A percentile compares a stretch with the other conserved stretches of the same genome.
Evolutionary conservation across 2,329 filamentous ascomycete species (phyloP).

Genomic region (Verticillium nonalfalfae): DNA sequence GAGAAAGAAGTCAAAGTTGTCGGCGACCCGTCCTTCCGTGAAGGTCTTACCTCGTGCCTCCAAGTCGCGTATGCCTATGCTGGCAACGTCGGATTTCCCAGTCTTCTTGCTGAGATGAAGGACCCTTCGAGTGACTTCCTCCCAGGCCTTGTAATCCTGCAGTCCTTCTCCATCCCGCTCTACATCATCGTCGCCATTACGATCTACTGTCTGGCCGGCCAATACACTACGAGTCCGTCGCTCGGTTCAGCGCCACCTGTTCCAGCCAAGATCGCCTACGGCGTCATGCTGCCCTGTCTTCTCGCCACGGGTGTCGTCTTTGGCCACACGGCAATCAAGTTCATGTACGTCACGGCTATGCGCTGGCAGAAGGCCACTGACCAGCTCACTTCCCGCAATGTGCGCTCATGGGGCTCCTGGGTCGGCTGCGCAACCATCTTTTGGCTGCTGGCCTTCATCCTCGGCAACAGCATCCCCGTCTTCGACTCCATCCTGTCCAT

Average conservation of each 20-base stretch:
- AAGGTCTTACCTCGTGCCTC: constrained; percentile 24
- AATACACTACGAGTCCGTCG: constrained; percentile 23
- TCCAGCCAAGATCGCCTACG: constrained; percentile 25
- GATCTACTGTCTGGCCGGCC: constrained; percentile 23
- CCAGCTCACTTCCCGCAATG: constrained; percentile 23
- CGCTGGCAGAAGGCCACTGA: constrained; percentile 22
- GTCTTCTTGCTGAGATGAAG: constrained; percentile 25
- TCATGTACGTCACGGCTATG: constrained; percentile 25
- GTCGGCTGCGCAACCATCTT: constrained; percentile 23
- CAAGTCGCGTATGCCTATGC: constrained; percentile 29
- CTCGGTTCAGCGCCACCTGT: constrained; percentile 23
- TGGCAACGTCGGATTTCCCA: constrained; percentile 29
- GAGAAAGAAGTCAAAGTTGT: constrained; percentile 18
- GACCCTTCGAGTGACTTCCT: constrained; percentile 23
- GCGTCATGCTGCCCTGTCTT: constrained; percentile 21
- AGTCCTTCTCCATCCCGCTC: constrained; percentile 23
- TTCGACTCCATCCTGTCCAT: constrained; percentile 30
- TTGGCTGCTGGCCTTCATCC: constrained; percentile 25
- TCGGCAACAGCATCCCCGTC: constrained; percentile 28
- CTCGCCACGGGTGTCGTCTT: constrained; percentile 23
- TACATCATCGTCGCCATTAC: constrained; percentile 24
- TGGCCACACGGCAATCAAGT: constrained; percentile 26
- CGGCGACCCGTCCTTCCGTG: constrained; percentile 16
- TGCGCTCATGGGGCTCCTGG: constrained; percentile 27
- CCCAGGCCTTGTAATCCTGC: constrained; percentile 21